Evolutionary conservation across 371 early-diverging fungal genomes (phyloP), one percentile per base, ranked within the genome.

Genomic region (Nosema muscidifuracis): DNA sequence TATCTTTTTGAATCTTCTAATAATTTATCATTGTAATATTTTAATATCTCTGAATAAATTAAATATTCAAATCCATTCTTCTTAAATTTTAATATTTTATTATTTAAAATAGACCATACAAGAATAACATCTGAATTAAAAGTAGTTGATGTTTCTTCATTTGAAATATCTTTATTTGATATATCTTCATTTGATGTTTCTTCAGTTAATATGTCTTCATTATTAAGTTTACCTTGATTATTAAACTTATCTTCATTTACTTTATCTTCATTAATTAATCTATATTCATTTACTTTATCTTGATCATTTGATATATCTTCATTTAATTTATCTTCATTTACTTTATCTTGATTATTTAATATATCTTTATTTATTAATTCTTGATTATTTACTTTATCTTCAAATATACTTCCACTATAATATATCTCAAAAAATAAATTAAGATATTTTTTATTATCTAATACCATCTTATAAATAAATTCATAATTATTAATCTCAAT

Each of bases 391-490:
- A 53, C 3, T 10, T 24, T 20, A 7, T 61, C 60, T 47, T 42
- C 36, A 15, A 47, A 20, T 0, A 34, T n/a, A n/a, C 3, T 43
- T 20, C 50, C 44, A 7, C 18, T 44, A 34, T 42, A 30, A 28
- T 47, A 60, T 43, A 31, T 44, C 31, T n/a, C 42, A 1, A 40
- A 40, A 20, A 60, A 34, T 22, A 51, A 22, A 12, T 60, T 34
- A 15, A 38, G 30, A 34, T 61, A 69, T 6, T 30, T 26, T 26
- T 3, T 12, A 47, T 47, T 50, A 18, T 61, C 24, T 16, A 31
- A 44, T 34, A 61, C 31, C 15, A 69, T 61, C 24, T 40, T 40
- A 38, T 69, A 69, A 38, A 69, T 13, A 20, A 56, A 43, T 20
- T 51, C 18, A 36, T 61, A 69, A 34, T 60, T 43, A 13, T 34